These are phyloP conservation scores for Passalora sequoiae DNA, from an alignment of 2,329 filamentous ascomycete genomes.

Conservation along the genomic window DNA sequence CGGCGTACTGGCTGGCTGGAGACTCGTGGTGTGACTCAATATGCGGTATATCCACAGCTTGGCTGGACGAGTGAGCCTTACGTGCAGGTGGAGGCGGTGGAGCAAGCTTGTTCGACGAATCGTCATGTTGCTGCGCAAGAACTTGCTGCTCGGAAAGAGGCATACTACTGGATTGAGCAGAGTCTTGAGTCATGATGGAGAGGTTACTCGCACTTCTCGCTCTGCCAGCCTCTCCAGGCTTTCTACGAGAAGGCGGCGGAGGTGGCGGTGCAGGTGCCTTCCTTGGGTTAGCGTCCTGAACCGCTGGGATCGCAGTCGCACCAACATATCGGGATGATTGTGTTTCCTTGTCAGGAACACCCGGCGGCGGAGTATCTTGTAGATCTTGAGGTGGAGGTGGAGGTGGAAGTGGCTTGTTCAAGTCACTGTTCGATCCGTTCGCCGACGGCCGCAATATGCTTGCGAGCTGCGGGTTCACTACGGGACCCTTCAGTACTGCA, in stretches of 20 bases:
- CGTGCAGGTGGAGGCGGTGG: conserved; percentile 31
- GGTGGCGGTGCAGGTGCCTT: conserved; percentile 39
- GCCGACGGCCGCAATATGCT: conserved; percentile 28
- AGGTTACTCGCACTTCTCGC: conserved; percentile 27
- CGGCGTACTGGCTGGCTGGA: conserved; percentile 7
- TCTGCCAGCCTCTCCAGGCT: conserved; percentile 22
- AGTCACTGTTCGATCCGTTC: conserved; percentile 43
- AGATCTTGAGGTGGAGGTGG: conserved; percentile 21
- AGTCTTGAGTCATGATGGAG: conserved; percentile 20
- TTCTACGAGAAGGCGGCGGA: conserved; percentile 46
- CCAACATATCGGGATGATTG: too few species aligned
- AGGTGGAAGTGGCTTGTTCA: conserved; percentile 56
- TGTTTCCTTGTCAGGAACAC: background rate
- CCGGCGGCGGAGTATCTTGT: background rate
- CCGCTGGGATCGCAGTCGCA: too few species aligned
- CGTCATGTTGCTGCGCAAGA: conserved; percentile 10
- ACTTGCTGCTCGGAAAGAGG: conserved; percentile 4
- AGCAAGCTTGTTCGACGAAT: conserved; percentile 14
- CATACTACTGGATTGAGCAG: background rate
- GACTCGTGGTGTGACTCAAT: background rate
- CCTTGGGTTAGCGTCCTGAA: conserved; percentile 26
- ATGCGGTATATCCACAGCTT: conserved; percentile 4
- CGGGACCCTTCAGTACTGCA: conserved; percentile 15
- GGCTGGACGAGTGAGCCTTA: conserved; percentile 14
- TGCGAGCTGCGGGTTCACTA: conserved; percentile 17